Evolutionary conservation across 73 alveolate species (phyloP).

Genomic region (Paramecium octaurelia): DNA sequence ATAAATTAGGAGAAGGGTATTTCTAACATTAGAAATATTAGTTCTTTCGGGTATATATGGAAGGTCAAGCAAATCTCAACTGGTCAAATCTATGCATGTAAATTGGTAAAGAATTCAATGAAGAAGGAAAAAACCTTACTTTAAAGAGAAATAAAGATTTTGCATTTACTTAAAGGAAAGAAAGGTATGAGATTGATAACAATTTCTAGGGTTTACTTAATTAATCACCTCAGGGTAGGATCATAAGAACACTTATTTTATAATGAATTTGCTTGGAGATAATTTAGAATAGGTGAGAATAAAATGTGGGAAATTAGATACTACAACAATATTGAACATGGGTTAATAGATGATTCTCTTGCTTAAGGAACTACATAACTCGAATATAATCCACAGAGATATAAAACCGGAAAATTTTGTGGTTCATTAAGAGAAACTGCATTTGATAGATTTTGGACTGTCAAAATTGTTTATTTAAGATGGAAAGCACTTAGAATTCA

Average conservation of each 20-base stretch:
- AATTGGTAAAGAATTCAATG: conserved; percentile 30
- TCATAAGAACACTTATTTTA: conserved; percentile 81
- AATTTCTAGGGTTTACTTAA: background rate
- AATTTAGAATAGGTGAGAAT: conserved; percentile 82
- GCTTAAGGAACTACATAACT: conserved; percentile 69
- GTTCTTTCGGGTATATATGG: conserved; percentile 51
- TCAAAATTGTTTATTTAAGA: conserved; percentile 85
- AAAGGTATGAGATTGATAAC: background rate
- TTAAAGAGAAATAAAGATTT: conserved; percentile 19
- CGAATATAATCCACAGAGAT: conserved; percentile 32
- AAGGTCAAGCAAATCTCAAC: background rate
- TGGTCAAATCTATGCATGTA: conserved; percentile 36
- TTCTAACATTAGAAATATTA: background rate
- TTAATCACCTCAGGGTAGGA: conserved; percentile 58
- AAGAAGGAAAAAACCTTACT: conserved; percentile 8
- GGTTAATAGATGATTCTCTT: conserved; percentile 65
- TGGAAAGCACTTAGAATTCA: conserved; percentile 34
- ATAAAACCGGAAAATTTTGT: conserved; percentile 67
- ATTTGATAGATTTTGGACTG: conserved; percentile 90
- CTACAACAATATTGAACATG: background rate
- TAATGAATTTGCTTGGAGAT: conserved; percentile 92
- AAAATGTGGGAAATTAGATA: conserved; percentile 47
- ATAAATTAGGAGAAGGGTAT: conserved; percentile 55
- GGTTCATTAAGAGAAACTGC: conserved; percentile 67
- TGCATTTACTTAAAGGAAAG: conserved; percentile 20